phyloP scores from a whole-genome alignment of 2,329 filamentous ascomycete species.

The Sphaerostilbella broomeana region DNA sequence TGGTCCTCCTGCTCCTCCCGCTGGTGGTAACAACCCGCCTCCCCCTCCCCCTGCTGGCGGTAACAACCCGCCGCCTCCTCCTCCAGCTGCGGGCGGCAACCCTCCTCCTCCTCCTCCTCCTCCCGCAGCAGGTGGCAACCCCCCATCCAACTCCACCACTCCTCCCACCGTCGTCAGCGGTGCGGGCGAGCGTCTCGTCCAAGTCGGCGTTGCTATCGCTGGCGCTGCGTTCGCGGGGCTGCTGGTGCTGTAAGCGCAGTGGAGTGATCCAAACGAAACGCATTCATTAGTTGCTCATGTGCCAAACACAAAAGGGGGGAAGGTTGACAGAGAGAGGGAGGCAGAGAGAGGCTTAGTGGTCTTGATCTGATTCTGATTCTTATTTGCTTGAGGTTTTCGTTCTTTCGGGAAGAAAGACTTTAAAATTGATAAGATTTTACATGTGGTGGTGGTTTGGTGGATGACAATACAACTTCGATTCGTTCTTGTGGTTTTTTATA shows the following conservation, averaged over 20 bases:
- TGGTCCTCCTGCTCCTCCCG: slow-evolving; percentile 12
- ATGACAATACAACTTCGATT: no score
- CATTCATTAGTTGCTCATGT: no score
- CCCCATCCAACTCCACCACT: background rate
- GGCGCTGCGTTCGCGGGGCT: slow-evolving; percentile 23
- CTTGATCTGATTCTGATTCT: no score
- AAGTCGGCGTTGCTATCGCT: slow-evolving; percentile 21
- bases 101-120: background rate
- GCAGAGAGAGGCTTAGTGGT: background rate
- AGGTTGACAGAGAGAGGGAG: background rate
- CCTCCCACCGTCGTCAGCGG: slow-evolving; percentile 15
- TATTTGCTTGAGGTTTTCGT: slow-evolving; percentile 1
- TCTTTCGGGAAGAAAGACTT: slow-evolving; percentile 8
- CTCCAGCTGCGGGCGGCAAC: background rate
- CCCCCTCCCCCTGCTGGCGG: background rate
- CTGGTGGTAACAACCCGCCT: background rate
- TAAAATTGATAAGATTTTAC: no score
- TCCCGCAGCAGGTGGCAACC: background rate
- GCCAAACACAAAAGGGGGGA: background rate
- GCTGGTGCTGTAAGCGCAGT: slow-evolving; percentile 24
- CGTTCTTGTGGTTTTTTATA: no score
- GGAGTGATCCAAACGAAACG: no score
- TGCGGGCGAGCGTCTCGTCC: slow-evolving; percentile 14
- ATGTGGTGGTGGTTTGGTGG: no score
- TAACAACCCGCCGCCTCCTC: background rate